These are phyloP conservation scores for Fusarium buxicola DNA, from an alignment of 2,329 filamentous ascomycete genomes.

Conservation along the genomic window DNA sequence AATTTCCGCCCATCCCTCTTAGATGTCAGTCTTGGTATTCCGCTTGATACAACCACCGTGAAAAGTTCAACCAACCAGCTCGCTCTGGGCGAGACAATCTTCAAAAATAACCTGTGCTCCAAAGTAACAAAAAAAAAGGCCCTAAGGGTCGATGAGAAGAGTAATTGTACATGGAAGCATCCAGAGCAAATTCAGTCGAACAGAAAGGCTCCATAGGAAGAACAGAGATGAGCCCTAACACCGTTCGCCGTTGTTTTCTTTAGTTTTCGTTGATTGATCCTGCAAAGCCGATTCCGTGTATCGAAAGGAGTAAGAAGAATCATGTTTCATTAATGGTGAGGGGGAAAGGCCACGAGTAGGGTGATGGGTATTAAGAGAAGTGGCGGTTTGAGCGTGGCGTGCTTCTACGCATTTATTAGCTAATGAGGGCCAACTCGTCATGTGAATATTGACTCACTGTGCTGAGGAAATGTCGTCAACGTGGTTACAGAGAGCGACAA, in stretches of 20 bases:
- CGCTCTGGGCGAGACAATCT: slow-evolving; percentile 16
- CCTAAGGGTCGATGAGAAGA: slow-evolving; percentile 37
- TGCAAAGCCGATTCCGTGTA: slow-evolving; percentile 25
- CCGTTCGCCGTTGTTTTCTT: slow-evolving; percentile 34
- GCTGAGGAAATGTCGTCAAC: slow-evolving; percentile 75
- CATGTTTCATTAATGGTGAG: slow-evolving; percentile 43
- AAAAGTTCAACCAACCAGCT: slow-evolving; percentile 21
- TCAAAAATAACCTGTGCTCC: slow-evolving; percentile 26
- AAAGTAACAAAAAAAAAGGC: slow-evolving; percentile 19
- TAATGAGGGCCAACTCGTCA: background rate
- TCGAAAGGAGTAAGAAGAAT: slow-evolving; percentile 13
- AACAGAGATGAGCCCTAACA: slow-evolving; percentile 28
- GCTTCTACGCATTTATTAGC: slow-evolving; percentile 40
- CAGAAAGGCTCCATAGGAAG: slow-evolving; percentile 24
- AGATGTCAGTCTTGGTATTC: slow-evolving; percentile 44
- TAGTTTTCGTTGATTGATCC: slow-evolving; percentile 35
- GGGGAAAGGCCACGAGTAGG: background rate
- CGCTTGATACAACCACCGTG: slow-evolving; percentile 20
- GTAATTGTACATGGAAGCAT: slow-evolving; percentile 51
- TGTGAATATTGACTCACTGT: slow-evolving; percentile 57
- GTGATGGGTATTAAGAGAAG: slow-evolving; percentile 43
- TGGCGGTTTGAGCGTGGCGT: slow-evolving; percentile 62
- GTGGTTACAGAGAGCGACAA: slow-evolving; percentile 92
- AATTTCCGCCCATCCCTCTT: slow-evolving; percentile 35
- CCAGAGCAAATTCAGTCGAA: slow-evolving; percentile 21